Evolutionary conservation across 2,329 filamentous ascomycete genomes (phyloP).

Genomic region (Allantophomopsis lycopodina): DNA sequence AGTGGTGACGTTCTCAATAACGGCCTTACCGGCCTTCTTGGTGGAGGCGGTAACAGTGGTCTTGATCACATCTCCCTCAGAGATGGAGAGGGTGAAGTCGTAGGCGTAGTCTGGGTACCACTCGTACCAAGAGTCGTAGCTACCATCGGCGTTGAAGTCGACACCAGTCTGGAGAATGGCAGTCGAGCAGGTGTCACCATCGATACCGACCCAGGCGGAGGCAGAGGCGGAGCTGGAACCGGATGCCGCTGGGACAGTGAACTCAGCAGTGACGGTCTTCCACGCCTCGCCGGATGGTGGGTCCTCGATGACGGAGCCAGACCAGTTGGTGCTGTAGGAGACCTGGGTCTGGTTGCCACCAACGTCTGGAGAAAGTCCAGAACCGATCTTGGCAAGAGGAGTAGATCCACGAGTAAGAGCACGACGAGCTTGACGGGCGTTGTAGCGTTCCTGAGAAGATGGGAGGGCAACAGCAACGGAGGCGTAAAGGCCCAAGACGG

Average conservation of each 20-base stretch:
- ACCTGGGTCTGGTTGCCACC: conserved; percentile 10
- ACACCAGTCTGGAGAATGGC: conserved; percentile 26
- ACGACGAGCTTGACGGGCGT: no score
- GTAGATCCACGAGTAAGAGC: no score
- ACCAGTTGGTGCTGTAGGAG: conserved; percentile 20
- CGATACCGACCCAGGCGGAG: conserved; percentile 46
- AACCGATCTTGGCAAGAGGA: no score
- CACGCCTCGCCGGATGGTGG: conserved; percentile 15
- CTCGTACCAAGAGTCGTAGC: conserved; percentile 45
- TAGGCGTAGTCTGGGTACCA: conserved; percentile 8
- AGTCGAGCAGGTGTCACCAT: conserved; percentile 37
- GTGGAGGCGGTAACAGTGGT: conserved; percentile 23
- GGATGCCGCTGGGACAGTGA: neutral
- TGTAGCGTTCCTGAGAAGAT: no score
- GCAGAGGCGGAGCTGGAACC: neutral
- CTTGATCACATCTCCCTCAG: conserved; percentile 27
- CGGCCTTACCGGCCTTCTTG: conserved; percentile 24
- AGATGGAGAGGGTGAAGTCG: conserved; percentile 29
- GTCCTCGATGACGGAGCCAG: conserved; percentile 21
- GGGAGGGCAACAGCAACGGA: neutral
- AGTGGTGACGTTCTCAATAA: conserved; percentile 29
- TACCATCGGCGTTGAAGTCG: conserved; percentile 31
- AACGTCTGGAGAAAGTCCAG: no score
- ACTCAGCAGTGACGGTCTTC: conserved; percentile 17
- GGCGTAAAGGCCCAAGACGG: neutral